These are phyloP conservation scores for Amphicarpaea edgeworthii DNA, from an alignment of 306 rosid genomes.

Conservation along the genomic window DNA sequence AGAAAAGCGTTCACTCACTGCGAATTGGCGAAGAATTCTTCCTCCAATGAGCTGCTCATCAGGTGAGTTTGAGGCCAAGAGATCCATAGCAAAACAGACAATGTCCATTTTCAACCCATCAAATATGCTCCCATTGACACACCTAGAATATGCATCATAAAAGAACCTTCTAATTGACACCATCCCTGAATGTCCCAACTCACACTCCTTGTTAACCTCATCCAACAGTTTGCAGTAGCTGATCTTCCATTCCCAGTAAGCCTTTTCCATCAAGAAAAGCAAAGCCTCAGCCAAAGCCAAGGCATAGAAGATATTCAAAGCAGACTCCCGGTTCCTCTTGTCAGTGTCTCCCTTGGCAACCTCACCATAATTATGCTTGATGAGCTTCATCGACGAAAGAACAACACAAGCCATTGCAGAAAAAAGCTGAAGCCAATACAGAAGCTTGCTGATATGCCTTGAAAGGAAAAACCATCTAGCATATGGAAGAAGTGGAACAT, in stretches of 20 bases:
- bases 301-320: slow-evolving; percentile 75
- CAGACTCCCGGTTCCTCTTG: slow-evolving; percentile 75
- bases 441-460: slow-evolving; percentile 76
- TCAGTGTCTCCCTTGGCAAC: slow-evolving; percentile 82
- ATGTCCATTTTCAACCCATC: slow-evolving; percentile 97
- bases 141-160: slow-evolving; percentile 92
- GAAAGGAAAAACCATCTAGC: slow-evolving; percentile 75
- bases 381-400: slow-evolving; percentile 75
- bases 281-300: slow-evolving; percentile 92
- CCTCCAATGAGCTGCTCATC: slow-evolving; percentile 94
- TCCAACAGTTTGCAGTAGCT: slow-evolving; percentile 70
- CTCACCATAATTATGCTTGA: slow-evolving; percentile 73
- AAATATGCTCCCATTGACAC: slow-evolving; percentile 85
- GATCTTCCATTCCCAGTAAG: slow-evolving; percentile 87
- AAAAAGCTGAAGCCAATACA: slow-evolving; percentile 92
- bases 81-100: slow-evolving; percentile 84
- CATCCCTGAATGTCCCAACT: slow-evolving; percentile 73
- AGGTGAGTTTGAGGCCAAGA: slow-evolving; percentile 74
- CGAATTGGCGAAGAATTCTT: slow-evolving; percentile 72
- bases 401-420: slow-evolving; percentile 86
- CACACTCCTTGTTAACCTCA: slow-evolving; percentile 74
- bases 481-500: slow-evolving; percentile 86
- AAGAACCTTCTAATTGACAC: slow-evolving; percentile 80
- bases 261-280: slow-evolving; percentile 80
- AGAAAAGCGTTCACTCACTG: slow-evolving; percentile 59